phyloP scores from a whole-genome alignment of 1,284 basidiomycete species.

The Takashimella koratensis region DNA sequence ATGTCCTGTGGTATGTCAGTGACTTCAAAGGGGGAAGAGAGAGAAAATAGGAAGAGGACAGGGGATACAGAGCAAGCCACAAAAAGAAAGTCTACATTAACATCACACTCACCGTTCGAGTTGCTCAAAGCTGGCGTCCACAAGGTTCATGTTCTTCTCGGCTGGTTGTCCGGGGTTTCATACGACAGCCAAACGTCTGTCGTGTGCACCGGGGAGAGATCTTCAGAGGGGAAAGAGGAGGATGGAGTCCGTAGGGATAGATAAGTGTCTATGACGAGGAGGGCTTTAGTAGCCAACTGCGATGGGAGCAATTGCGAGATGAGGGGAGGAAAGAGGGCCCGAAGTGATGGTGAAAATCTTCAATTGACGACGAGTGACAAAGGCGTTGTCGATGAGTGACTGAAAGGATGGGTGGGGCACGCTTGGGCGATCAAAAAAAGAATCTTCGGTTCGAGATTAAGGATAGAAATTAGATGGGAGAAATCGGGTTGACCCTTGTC shows the following conservation, averaged over 20 bases:
- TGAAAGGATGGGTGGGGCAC: neutral
- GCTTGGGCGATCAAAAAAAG: neutral
- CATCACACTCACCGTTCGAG: neutral
- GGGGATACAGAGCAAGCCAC: neutral
- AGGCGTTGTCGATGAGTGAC: no score
- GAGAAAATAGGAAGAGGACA: no score
- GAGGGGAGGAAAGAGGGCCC: neutral
- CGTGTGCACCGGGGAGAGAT: neutral
- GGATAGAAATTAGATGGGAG: no score
- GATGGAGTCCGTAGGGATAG: neutral
- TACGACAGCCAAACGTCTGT: neutral
- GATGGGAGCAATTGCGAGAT: neutral
- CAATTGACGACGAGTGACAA: no score
- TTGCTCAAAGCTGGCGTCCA: neutral
- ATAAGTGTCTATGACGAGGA: neutral
- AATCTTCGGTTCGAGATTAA: neutral
- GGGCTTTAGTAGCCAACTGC: neutral
- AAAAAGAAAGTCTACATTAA: neutral
- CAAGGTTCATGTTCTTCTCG: neutral
- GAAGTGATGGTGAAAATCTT: no score
- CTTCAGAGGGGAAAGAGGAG: neutral
- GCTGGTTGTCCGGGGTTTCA: neutral
- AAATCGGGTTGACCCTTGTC: no score
- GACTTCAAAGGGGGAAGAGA: no score
- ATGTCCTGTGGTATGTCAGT: constrained; percentile 24